Conservation (phyloP, 1,284 basidiomycete species). For the Ustilago cynodontis region DNA sequence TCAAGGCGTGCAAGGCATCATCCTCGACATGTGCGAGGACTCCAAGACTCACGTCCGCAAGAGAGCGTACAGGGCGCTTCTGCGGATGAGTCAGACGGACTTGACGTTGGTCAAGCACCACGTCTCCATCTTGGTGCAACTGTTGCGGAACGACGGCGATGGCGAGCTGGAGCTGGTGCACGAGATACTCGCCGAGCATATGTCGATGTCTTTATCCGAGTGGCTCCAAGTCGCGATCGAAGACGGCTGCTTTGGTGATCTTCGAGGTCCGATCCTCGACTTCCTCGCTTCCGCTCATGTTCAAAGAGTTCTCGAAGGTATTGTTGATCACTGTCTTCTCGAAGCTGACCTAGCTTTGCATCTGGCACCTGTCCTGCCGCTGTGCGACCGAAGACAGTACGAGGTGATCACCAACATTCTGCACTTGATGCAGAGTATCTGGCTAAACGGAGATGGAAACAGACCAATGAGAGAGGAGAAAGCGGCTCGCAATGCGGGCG, state of each 20-base stretch:
- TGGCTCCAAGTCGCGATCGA: conserved; percentile 21
- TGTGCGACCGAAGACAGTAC: not conserved
- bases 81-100: conserved; percentile 21
- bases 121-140: conserved; percentile 18
- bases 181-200: conserved; percentile 15
- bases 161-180: conserved; percentile 12
- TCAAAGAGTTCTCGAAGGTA: not conserved
- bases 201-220: conserved; percentile 1
- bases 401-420: conserved; percentile 11
- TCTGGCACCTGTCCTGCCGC: conserved; percentile 20
- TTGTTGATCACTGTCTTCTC: conserved; percentile 5
- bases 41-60: not conserved
- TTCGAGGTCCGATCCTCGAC: not conserved
- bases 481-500: conserved; percentile 7
- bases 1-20: conserved; percentile 4
- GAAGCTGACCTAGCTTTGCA: conserved; percentile 16
- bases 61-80: conserved; percentile 14
- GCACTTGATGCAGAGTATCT: conserved; percentile 22
- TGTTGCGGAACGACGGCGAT: conserved; percentile 18
- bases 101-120: conserved; percentile 15
- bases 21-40: conserved; percentile 31
- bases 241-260: not conserved
- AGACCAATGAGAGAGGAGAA: not conserved
- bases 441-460: conserved; percentile 3
- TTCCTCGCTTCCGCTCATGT: conserved; percentile 7